A percentile compares a stretch with the other conserved stretches of the same genome.
Evolutionary conservation across 768 basidiomycete genomes (phyloP).

Genomic region (Tulasnella sp.): DNA sequence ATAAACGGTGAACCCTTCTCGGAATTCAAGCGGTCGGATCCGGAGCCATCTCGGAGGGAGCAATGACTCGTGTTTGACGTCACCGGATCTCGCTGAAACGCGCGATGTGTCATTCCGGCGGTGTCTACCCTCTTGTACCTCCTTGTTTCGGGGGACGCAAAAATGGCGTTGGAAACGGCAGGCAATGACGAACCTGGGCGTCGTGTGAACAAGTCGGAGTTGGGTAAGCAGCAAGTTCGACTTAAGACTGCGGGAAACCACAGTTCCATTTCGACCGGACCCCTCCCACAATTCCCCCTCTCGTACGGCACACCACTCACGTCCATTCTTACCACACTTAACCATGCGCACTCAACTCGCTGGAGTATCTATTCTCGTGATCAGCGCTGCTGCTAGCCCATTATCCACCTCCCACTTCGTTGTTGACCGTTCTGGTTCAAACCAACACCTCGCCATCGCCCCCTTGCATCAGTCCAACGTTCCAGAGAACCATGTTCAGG

Average conservation of each 20-base stretch:
- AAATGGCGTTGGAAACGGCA: background rate
- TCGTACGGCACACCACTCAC: background rate
- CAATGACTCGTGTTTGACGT: slow-evolving; percentile 5
- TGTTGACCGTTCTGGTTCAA: slow-evolving; percentile 9
- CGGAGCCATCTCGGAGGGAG: background rate
- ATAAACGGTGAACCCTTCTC: background rate
- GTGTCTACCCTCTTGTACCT: background rate
- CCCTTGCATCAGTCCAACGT: background rate
- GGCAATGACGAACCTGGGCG: background rate
- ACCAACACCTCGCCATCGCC: slow-evolving; percentile 17
- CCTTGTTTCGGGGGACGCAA: background rate
- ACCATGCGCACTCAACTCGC: slow-evolving; percentile 22
- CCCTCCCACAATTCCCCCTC: slow-evolving; percentile 6
- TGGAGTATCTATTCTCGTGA: slow-evolving; percentile 19
- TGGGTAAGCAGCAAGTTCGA: background rate
- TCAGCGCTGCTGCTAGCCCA: slow-evolving; percentile 15
- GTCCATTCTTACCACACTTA: background rate
- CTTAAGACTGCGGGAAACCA: slow-evolving; percentile 10
- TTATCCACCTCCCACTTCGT: slow-evolving; percentile 25
- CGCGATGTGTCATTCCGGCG: background rate
- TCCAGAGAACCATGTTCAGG: slow-evolving; percentile 49
- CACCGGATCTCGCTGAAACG: background rate
- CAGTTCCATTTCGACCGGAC: slow-evolving; percentile 8
- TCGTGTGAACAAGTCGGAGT: background rate
- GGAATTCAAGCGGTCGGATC: background rate